These are phyloP conservation scores for Penicillium parvum DNA, from an alignment of 495 filamentous ascomycete species.

Conservation along the genomic window DNA sequence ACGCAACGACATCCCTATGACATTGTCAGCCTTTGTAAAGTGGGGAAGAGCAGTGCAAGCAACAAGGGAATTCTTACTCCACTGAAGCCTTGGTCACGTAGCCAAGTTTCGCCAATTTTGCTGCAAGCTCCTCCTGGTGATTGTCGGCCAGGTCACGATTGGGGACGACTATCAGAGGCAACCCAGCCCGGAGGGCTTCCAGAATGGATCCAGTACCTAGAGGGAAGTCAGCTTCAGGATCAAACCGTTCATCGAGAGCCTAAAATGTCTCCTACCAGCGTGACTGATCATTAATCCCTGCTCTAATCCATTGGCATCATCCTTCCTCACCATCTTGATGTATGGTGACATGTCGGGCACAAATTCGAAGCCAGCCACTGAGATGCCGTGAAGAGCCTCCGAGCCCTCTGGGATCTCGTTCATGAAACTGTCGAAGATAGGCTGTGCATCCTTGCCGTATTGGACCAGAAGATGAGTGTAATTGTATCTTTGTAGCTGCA, in stretches of 20 bases:
- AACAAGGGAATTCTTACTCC: conserved; percentile 52
- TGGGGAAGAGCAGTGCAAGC: background rate
- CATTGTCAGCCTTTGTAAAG: background rate
- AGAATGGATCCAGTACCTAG: conserved; percentile 86
- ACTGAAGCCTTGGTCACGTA: conserved; percentile 65
- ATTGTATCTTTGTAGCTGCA: conserved; percentile 43
- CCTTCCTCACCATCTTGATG: conserved; percentile 48
- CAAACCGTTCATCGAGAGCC: background rate
- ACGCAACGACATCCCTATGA: conserved; percentile 40
- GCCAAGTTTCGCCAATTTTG: conserved; percentile 61
- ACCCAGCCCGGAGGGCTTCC: conserved; percentile 62
- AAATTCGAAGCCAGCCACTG: conserved; percentile 62
- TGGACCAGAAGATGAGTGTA: conserved; percentile 72
- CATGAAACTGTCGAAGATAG: conserved; percentile 39
- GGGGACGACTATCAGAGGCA: conserved; percentile 78
- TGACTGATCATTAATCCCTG: conserved; percentile 73
- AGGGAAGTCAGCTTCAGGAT: background rate
- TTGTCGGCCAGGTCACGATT: conserved; percentile 82
- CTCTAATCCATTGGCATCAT: conserved; percentile 39
- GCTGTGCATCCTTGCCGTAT: conserved; percentile 61
- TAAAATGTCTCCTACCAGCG: conserved; percentile 56
- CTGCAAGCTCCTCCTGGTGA: conserved; percentile 84
- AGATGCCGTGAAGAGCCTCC: conserved; percentile 36
- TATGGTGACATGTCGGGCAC: conserved; percentile 52
- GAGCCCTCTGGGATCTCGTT: conserved; percentile 10